Evolutionary conservation across 1,284 basidiomycete species (phyloP), one percentile per base, ranked within the genome.

Genomic region (Phaffia rhodozyma): DNA sequence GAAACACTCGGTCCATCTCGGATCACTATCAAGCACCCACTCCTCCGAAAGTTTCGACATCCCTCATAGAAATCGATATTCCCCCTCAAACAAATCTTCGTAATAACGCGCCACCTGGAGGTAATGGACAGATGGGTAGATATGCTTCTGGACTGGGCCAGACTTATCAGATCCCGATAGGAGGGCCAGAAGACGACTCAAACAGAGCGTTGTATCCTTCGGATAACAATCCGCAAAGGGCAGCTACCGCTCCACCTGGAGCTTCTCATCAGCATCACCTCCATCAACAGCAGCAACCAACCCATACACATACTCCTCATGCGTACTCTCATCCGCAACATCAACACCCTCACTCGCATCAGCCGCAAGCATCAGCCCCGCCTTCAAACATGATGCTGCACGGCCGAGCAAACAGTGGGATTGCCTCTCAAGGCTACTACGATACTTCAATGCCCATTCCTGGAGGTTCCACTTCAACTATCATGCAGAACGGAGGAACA

Each of bases 311-410:
- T 50, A 11, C 64, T 56, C 62, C 54, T 16, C 63, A 53, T 21
- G 63, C 58, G 49, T 49, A 49, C 30, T 57, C 58, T 43, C 55
- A 66, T n/a, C 52, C 57, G 21, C 67, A 69, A 32, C 64, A 66
- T 7, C 61, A 60, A 6, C 56, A 27, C 5, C 38, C 51, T 34
- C 66, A 57, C 47, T 56, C 55, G 25, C 63, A 66, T 50, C 67
- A 51, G 9, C 50, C 55, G 48, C 64, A 57, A 18, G 58, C 53
- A 1, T 30, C 21, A 29, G 51, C 48, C 6, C 52, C 50, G 23
- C 25, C 52, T 43, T 21, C 38, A 23, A n/a, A 47, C 16, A 47
- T 16, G 27, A 5, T 49, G 20, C 34, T 48, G 3, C 43, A 48
- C 23, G 27, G 47, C 43, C 55, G 47, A 43, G 16, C 47, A 23